These are phyloP conservation scores for Dipteronia sinensis DNA, from an alignment of 345 rosid genomes.

Conservation along the genomic window DNA sequence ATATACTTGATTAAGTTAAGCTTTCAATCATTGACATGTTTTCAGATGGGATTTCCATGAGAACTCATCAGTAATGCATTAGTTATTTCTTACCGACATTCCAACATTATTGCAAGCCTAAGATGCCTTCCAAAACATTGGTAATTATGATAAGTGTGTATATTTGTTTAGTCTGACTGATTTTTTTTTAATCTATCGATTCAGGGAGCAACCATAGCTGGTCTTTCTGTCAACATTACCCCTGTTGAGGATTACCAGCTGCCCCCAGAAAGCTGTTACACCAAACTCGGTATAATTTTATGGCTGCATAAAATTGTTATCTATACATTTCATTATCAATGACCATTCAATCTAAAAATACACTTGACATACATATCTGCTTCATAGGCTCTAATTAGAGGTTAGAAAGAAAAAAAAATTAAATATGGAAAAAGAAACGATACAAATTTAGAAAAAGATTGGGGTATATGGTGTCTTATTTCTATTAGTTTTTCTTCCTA, in stretches of 20 bases:
- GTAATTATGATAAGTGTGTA: neutral
- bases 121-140: neutral
- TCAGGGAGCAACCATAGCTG: conserved; percentile 40
- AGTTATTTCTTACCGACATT: neutral
- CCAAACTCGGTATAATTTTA: conserved; percentile 27
- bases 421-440: no score
- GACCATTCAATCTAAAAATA: neutral
- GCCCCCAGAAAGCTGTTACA: conserved; percentile 39
- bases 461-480: neutral
- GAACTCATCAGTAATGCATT: neutral
- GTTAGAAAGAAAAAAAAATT: neutral
- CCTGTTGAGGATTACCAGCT: conserved; percentile 44
- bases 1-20: neutral
- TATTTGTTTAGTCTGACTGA: neutral
- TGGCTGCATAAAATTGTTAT: neutral
- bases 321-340: neutral
- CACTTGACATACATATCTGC: neutral
- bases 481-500: neutral
- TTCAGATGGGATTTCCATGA: neutral
- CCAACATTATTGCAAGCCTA: neutral
- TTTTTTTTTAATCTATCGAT: neutral
- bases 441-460: no score
- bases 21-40: neutral
- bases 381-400: neutral
- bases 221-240: conserved; percentile 37